phyloP scores from a whole-genome alignment of 129 eudicot species.

The Rutidosis leptorrhynchoides region DNA sequence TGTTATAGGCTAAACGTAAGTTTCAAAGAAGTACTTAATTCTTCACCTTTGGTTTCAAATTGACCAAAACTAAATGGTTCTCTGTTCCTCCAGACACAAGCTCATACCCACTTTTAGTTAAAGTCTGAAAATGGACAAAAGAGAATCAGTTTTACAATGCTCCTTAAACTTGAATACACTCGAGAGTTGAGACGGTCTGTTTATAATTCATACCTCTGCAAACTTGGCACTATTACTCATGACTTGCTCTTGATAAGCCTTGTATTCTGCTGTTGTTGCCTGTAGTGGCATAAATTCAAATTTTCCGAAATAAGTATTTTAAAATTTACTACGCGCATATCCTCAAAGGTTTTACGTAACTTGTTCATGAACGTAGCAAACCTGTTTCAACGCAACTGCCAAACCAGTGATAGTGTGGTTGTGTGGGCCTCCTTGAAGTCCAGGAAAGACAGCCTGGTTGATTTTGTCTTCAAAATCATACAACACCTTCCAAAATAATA shows the following conservation, averaged over 20 bases:
- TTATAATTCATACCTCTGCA: slow-evolving; percentile 59
- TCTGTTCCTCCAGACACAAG: slow-evolving; percentile 99
- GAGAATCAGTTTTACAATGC: background rate
- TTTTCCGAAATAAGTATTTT: background rate
- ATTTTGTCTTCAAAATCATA: slow-evolving; percentile 95
- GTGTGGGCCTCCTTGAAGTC: slow-evolving; percentile 99
- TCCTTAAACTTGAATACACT: slow-evolving; percentile 10
- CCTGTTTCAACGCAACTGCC: slow-evolving; percentile 99
- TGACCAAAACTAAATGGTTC: slow-evolving; percentile 90
- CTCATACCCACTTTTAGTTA: slow-evolving; percentile 70
- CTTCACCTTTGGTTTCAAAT: slow-evolving; percentile 82
- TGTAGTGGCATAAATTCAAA: slow-evolving; percentile 24
- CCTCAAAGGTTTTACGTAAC: background rate
- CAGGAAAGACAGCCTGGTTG: slow-evolving; percentile 99
- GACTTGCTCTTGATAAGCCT: slow-evolving; percentile 99
- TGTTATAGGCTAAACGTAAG: background rate
- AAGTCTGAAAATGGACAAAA: slow-evolving; percentile 52
- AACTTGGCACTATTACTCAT: slow-evolving; percentile 78
- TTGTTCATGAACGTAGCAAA: slow-evolving; percentile 23
- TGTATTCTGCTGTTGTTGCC: slow-evolving; percentile 96
- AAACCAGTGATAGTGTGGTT: slow-evolving; percentile 95
- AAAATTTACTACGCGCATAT: background rate
- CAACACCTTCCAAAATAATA: slow-evolving; percentile 50
- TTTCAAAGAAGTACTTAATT: background rate
- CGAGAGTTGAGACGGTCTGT: background rate